A percentile compares a stretch with the other conserved stretches of the same genome.
These are phyloP conservation scores for Sambucus nigra DNA, from an alignment of 129 eudicot genomes.

Conservation along the genomic window DNA sequence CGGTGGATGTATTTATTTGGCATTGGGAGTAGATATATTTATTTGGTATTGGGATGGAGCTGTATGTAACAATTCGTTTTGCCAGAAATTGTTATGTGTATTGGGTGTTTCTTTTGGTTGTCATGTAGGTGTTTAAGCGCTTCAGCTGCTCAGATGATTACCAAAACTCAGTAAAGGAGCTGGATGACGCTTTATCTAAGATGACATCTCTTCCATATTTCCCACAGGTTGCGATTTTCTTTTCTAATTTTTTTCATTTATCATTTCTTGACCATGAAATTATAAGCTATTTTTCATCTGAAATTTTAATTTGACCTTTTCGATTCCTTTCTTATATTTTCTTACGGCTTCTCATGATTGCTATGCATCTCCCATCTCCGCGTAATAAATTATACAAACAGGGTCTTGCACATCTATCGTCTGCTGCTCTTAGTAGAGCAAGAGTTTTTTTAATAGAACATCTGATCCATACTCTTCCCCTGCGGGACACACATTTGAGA, in stretches of 20 bases:
- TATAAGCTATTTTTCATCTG: background rate
- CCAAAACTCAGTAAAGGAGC: conserved; percentile 33
- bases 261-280: background rate
- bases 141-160: conserved; percentile 25
- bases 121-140: conserved; percentile 30
- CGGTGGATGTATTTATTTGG: too few species aligned
- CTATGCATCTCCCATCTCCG: background rate
- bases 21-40: too few species aligned
- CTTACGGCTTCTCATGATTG: background rate
- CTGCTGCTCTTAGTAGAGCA: conserved; percentile 39
- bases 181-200: conserved; percentile 39
- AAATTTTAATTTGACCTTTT: background rate
- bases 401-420: conserved; percentile 57
- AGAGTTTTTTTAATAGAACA: conserved; percentile 35
- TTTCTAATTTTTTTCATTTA: too few species aligned
- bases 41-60: too few species aligned
- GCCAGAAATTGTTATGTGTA: background rate
- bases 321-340: background rate
- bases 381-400: too few species aligned
- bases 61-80: too few species aligned
- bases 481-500: conserved; percentile 59
- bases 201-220: conserved; percentile 46
- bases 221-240: conserved; percentile 38
- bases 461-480: conserved; percentile 43
- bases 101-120: background rate